Evolutionary conservation across 257 asterid species (phyloP).

Genomic region (Haberlea rhodopensis): DNA sequence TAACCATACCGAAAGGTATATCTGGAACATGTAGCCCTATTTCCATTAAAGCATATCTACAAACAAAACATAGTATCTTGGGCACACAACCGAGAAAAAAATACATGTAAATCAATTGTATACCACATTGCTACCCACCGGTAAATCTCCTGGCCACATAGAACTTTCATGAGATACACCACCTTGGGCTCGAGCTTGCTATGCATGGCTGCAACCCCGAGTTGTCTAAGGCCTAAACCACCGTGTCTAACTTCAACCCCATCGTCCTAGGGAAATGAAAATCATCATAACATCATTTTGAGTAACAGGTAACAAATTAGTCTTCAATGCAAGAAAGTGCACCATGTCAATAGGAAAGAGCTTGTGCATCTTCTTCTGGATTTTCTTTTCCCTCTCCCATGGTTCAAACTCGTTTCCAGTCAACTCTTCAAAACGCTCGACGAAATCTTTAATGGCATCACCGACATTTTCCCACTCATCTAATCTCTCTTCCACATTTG

Average conservation of each 20-base stretch:
- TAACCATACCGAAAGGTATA: constrained; percentile 77
- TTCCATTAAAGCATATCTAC: constrained; percentile 89
- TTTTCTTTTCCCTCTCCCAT: constrained; percentile 73
- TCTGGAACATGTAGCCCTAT: constrained; percentile 73
- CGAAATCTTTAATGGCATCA: constrained; percentile 53
- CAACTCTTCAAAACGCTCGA: constrained; percentile 50
- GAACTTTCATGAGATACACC: no score
- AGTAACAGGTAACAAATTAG: not conserved
- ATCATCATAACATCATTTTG: not conserved
- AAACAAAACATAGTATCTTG: not conserved
- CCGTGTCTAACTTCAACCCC: constrained; percentile 88
- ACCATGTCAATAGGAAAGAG: constrained; percentile 72
- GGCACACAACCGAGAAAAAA: no score
- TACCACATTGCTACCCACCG: constrained; percentile 37
- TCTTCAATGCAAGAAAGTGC: not conserved
- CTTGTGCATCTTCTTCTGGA: constrained; percentile 43
- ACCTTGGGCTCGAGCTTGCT: no score
- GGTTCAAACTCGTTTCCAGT: constrained; percentile 67
- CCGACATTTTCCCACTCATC: constrained; percentile 40
- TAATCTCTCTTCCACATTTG: no score
- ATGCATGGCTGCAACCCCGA: no score
- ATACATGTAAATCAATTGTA: not conserved
- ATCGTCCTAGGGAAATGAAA: constrained; percentile 44
- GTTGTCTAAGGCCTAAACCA: constrained; percentile 68
- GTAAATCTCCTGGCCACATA: constrained; percentile 76